phyloP scores from a whole-genome alignment of 306 rosid species.

The Casuarina cunninghamiana region DNA sequence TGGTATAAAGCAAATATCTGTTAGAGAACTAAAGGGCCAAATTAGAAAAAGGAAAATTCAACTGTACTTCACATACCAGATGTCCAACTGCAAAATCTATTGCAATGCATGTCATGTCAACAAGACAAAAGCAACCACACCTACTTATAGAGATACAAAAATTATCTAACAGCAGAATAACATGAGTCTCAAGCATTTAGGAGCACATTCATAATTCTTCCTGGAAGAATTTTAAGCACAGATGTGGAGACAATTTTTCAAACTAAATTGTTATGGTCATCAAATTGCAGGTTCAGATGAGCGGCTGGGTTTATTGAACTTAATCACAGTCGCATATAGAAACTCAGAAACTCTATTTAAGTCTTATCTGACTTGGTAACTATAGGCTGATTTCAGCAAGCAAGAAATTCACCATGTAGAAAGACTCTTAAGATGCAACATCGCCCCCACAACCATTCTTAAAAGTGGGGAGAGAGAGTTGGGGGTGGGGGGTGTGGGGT shows the following conservation, averaged over 20 bases:
- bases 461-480: too few relatives aligned
- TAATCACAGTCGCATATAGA: not conserved
- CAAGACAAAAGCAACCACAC: not conserved
- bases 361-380: not conserved
- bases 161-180: not conserved
- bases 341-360: too few relatives aligned
- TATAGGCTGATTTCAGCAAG: too few relatives aligned
- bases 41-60: too few relatives aligned
- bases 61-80: not conserved
- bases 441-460: too few relatives aligned
- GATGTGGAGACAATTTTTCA: not conserved
- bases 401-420: too few relatives aligned
- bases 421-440: too few relatives aligned
- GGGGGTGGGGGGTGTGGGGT: too few relatives aligned
- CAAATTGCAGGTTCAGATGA: not conserved
- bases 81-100: not conserved
- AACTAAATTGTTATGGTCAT: not conserved
- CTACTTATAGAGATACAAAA: not conserved
- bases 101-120: not conserved
- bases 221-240: not conserved
- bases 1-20: not conserved
- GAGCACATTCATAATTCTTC: not conserved
- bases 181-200: not conserved
- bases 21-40: too few relatives aligned
- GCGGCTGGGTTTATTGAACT: not conserved